Base-by-base conservation (phyloP, 2,329 filamentous ascomycete genomes). In the Chrysosphaeria jannelii region DNA sequence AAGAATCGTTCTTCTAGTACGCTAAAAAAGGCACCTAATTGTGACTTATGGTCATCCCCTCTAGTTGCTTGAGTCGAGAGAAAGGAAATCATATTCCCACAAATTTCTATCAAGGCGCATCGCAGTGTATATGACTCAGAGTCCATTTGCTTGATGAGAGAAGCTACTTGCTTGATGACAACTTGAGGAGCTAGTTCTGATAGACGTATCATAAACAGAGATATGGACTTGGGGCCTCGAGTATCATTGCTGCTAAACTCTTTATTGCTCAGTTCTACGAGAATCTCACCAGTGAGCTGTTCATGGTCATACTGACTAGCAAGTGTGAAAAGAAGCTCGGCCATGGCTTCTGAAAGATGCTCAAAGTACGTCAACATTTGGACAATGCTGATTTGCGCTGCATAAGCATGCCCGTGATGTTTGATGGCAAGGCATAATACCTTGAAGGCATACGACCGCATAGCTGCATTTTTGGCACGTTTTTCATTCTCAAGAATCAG, bases 361-460 rank as follows among this genome's bases (percentile, higher is more conserved):
- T 97, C 85, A 36, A 93, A 97, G 41, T 97, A 97, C 5, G 85
- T 90, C 33, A 97, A 48, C 39, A 85, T 93, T 43, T 97, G 85
- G 25, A 93, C 79, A 36, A 97, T 89, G 21, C 79, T 89, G 22
- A 89, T 93, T 53, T 97, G 85, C 2, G 85, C 85, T 24, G 74
- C 79, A 40, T 90, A 91, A 33, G 71, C 85, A 43, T 97, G 85
- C 2, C 85, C 85, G 40, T 97, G 85, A 39, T 93, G 79, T 48
- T 97, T 97, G 29, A 97, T 66, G 17, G 88, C 79, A 34, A 93
- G 75, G 39, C 85, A 97, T 6, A 97, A 51, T 11, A 93, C 78
- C 43, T 90, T 90, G 54, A 91, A 97, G 27, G 72, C 74, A 46
- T 93, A 79, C 75, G 93, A 93, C 22, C 79, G 65, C 30, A 93